phyloP scores from a whole-genome alignment of 331 rosid species.

The Arachis monticola region DNA sequence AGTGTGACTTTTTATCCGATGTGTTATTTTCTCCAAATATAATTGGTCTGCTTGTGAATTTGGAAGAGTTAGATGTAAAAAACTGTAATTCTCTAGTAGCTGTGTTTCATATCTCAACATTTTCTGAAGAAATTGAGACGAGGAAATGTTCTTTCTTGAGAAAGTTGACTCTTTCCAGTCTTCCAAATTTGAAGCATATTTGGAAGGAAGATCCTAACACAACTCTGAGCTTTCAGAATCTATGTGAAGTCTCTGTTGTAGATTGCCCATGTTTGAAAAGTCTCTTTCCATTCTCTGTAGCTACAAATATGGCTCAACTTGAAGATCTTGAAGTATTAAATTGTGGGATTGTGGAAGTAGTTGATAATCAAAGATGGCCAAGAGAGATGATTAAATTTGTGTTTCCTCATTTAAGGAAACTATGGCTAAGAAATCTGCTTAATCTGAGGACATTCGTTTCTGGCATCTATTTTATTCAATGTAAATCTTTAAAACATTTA shows the following conservation, averaged over 20 bases:
- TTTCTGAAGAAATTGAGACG: neutral
- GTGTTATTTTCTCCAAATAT: conserved; percentile 5
- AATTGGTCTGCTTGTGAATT: neutral
- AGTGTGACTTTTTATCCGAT: conserved; percentile 2
- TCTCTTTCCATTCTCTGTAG: conserved; percentile 40
- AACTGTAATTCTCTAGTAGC: conserved; percentile 13
- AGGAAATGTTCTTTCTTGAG: neutral
- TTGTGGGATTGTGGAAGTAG: conserved; percentile 42
- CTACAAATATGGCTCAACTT: conserved; percentile 7
- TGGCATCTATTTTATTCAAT: neutral
- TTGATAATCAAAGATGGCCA: neutral
- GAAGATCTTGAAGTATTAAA: conserved; percentile 17
- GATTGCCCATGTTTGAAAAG: conserved; percentile 28
- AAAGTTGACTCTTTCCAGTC: neutral
- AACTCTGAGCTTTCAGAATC: conserved; percentile 19
- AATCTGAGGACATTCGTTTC: neutral
- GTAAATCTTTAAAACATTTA: neutral
- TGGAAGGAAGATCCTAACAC: conserved; percentile 45
- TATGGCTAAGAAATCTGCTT: conserved; percentile 13
- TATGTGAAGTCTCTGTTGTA: conserved; percentile 6
- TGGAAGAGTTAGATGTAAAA: neutral
- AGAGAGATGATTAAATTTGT: conserved; percentile 12
- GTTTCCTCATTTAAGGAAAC: neutral
- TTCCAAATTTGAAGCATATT: conserved; percentile 37
- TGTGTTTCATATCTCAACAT: neutral